Conservation (phyloP, 176 grass and related monocot species). For the Saccharum officinarum region DNA sequence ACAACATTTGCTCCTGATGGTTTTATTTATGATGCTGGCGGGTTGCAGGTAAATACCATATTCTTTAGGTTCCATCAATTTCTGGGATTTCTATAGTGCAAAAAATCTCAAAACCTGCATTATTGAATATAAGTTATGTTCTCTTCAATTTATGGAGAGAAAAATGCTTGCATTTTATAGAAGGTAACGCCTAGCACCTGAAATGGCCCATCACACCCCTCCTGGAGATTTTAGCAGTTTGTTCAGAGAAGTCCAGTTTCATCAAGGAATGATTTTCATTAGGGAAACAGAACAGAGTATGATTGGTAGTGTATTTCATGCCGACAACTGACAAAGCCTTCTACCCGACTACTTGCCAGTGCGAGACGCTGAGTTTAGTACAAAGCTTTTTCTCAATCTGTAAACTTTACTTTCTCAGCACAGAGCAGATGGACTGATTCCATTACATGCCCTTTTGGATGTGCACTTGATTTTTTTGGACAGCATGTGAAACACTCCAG, state of each 20-base stretch:
- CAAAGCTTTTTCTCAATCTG: not conserved
- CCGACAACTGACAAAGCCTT: not conserved
- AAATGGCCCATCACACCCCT: slow-evolving; percentile 14
- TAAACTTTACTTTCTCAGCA: not conserved
- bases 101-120: slow-evolving; percentile 18
- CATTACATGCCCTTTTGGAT: not conserved
- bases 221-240: slow-evolving; percentile 11
- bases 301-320: slow-evolving; percentile 12
- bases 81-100: slow-evolving; percentile 25
- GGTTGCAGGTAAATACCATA: slow-evolving; percentile 63
- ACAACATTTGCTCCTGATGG: slow-evolving; percentile 98
- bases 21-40: slow-evolving; percentile 79
- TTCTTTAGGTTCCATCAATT: slow-evolving; percentile 2
- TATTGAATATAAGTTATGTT: slow-evolving; percentile 11
- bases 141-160: slow-evolving; percentile 1
- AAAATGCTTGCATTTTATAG: not conserved
- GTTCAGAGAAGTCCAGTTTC: not conserved
- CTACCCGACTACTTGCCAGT: not conserved
- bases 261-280: not conserved
- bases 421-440: not conserved
- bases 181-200: slow-evolving; percentile 3
- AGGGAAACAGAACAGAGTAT: not conserved
- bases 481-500: not conserved
- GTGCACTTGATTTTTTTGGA: not conserved
- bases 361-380: not conserved